Conservation (phyloP, 1,139 yeast species). For the Zygoascus hellenicus region DNA sequence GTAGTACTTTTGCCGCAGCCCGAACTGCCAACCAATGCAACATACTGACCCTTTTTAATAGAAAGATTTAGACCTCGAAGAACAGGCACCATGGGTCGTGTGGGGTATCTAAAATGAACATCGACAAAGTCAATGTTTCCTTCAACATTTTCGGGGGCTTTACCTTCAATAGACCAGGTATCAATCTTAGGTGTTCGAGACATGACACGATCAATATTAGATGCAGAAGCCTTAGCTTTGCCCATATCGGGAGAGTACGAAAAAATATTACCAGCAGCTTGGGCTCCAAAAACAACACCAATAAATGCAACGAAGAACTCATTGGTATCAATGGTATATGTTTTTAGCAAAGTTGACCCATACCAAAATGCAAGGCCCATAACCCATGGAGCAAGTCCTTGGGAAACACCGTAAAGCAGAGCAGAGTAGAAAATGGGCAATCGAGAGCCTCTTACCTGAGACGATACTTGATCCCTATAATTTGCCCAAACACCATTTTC, state of each 20-base stretch:
- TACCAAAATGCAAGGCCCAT: constrained; percentile 39
- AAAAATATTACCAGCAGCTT: constrained; percentile 78
- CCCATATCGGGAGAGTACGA: constrained; percentile 79
- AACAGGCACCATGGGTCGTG: constrained; percentile 69
- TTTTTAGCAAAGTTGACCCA: constrained; percentile 32
- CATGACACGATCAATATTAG: constrained; percentile 67
- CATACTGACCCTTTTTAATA: constrained; percentile 75
- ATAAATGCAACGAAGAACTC: constrained; percentile 37
- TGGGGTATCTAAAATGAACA: constrained; percentile 75
- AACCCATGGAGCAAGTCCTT: constrained; percentile 36
- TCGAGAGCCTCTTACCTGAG: constrained; percentile 30
- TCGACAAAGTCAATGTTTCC: constrained; percentile 60
- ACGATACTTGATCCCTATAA: constrained; percentile 28
- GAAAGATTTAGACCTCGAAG: constrained; percentile 60
- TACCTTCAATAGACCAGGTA: constrained; percentile 49
- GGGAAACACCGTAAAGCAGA: constrained; percentile 31
- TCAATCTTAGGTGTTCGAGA: constrained; percentile 62
- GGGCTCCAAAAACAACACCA: constrained; percentile 70
- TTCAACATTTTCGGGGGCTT: constrained; percentile 33
- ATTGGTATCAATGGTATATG: constrained; percentile 24
- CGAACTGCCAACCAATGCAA: constrained; percentile 92
- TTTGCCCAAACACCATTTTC: constrained; percentile 31
- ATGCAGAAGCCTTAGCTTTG: constrained; percentile 52
- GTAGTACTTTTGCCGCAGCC: constrained; percentile 94
- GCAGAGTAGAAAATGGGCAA: constrained; percentile 29